Conservation (phyloP, 306 rosid genomes). For the Malus sieversii region DNA sequence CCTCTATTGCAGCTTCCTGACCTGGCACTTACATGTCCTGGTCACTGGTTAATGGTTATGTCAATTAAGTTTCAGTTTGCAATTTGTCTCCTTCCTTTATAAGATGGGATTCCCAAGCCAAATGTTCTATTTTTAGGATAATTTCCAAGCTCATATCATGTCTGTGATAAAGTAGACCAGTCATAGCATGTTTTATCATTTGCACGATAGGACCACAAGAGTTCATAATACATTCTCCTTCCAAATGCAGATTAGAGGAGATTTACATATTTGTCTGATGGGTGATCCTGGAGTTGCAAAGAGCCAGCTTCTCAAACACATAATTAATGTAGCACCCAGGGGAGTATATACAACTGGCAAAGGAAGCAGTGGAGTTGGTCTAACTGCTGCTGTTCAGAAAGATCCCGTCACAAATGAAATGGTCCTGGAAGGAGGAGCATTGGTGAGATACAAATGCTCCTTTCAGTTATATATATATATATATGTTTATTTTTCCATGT, state of each 20-base stretch:
- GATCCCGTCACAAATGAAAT: conserved; percentile 98
- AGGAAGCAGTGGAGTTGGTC: conserved; percentile 99
- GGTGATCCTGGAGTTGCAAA: conserved; percentile 99
- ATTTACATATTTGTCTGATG: conserved; percentile 92
- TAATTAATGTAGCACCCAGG: conserved; percentile 91
- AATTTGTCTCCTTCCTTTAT: neutral
- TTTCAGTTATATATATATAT: neutral
- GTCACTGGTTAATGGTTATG: neutral
- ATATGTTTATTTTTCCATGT: neutral
- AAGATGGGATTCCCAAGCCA: neutral
- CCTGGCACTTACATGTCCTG: neutral
- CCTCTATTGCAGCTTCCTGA: neutral
- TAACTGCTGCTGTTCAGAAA: conserved; percentile 98
- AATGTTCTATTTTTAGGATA: neutral
- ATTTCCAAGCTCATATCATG: neutral
- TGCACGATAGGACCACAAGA: neutral
- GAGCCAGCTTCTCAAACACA: conserved; percentile 98
- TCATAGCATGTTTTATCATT: neutral
- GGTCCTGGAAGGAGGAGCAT: conserved; percentile 98
- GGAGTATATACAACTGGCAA: conserved; percentile 95
- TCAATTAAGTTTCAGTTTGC: neutral
- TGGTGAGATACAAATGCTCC: conserved; percentile 53
- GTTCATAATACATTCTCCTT: neutral
- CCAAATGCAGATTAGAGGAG: conserved; percentile 82
- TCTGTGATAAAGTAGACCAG: neutral